A percentile compares a stretch with the other conserved stretches of the same genome.
phyloP scores from a whole-genome alignment of 176 grass and related monocot genomes.

The Bromus sterilis region DNA sequence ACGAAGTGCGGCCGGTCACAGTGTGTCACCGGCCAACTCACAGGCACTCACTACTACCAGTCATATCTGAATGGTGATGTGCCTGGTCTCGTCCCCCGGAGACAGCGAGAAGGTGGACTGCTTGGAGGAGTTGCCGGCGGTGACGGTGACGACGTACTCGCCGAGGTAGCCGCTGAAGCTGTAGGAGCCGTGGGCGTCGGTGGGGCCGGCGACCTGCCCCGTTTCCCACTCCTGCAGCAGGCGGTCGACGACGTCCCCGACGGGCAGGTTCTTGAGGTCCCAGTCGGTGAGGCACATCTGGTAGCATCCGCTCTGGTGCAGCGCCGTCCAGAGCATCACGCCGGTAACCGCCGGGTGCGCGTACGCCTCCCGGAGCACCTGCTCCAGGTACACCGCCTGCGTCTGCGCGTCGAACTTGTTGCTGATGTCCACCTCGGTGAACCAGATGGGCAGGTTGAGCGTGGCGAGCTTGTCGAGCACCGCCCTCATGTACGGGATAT shows the following conservation, averaged over 20 bases:
- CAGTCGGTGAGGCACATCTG: conserved; percentile 96
- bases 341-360: conserved; percentile 78
- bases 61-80: conserved; percentile 75
- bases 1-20: not conserved
- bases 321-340: conserved; percentile 84
- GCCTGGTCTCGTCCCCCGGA: conserved; percentile 87
- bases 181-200: conserved; percentile 73
- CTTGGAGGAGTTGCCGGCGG: conserved; percentile 48
- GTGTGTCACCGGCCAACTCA: not conserved
- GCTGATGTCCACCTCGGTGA: conserved; percentile 93
- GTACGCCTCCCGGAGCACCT: conserved; percentile 84
- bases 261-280: conserved; percentile 63
- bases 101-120: conserved; percentile 66
- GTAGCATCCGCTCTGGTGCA: conserved; percentile 77
- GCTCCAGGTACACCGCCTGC: conserved; percentile 76
- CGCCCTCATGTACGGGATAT: conserved; percentile 81
- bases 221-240: conserved; percentile 79
- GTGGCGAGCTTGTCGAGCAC: conserved; percentile 89
- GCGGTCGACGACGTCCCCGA: conserved; percentile 65
- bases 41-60: not conserved
- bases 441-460: conserved; percentile 85
- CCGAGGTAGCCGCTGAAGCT: conserved; percentile 79
- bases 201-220: conserved; percentile 29
- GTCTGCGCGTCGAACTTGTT: conserved; percentile 62
- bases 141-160: conserved; percentile 61